phyloP scores from a whole-genome alignment of 768 basidiomycete species.

The Nidula microcarpa region DNA sequence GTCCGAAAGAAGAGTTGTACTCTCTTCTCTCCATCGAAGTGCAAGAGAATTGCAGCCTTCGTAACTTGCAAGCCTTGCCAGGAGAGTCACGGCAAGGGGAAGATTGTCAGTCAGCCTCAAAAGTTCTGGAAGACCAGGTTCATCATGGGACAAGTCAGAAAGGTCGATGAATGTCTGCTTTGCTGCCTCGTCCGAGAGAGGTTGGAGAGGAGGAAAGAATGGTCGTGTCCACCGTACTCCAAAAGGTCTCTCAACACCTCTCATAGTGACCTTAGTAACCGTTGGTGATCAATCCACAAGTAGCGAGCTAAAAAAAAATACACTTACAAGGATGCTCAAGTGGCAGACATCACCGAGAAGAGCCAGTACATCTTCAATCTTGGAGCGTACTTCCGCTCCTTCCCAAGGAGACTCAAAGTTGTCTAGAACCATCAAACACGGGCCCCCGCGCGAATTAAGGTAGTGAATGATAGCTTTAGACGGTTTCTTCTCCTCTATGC shows the following conservation, averaged over 20 bases:
- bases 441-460: background rate
- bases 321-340: background rate
- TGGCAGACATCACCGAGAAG: background rate
- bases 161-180: background rate
- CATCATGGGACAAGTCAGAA: background rate
- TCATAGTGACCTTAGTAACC: background rate
- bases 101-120: background rate
- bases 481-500: background rate
- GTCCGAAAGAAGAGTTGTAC: background rate
- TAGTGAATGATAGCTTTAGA: background rate
- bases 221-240: background rate
- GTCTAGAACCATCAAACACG: background rate
- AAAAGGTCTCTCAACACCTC: background rate
- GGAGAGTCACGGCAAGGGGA: background rate
- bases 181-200: background rate
- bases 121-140: background rate
- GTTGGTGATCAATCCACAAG: background rate
- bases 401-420: background rate
- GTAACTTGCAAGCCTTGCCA: background rate
- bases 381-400: background rate
- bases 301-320: background rate
- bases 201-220: background rate
- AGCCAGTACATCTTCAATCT: background rate
- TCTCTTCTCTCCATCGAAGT: background rate
- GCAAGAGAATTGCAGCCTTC: background rate